Conservation (phyloP, 2,329 filamentous ascomycete species). For the Podosphaera xanthii region DNA sequence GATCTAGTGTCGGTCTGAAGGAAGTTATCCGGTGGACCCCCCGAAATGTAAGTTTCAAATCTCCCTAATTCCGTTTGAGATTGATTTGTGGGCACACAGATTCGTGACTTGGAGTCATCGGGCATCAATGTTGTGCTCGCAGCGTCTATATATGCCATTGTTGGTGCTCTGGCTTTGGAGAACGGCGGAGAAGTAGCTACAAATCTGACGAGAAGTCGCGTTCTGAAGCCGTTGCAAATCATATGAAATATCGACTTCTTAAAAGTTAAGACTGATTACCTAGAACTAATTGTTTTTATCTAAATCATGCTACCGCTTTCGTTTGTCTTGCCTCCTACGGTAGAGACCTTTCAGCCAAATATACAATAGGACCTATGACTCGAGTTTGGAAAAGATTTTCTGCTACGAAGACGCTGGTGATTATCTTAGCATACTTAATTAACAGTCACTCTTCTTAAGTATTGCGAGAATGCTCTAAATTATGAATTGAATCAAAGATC, state of each 20-base stretch:
- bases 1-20: slow-evolving; percentile 43
- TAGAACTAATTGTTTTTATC: neutral
- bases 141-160: slow-evolving; percentile 59
- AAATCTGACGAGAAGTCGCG: slow-evolving; percentile 47
- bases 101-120: slow-evolving; percentile 44
- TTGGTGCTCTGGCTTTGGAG: slow-evolving; percentile 78
- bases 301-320: no score
- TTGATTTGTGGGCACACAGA: slow-evolving; percentile 18
- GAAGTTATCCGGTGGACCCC: slow-evolving; percentile 78
- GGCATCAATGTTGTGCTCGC: slow-evolving; percentile 55
- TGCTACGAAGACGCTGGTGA: no score
- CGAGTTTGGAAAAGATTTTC: no score
- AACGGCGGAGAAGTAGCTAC: slow-evolving; percentile 60
- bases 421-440: no score
- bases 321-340: no score
- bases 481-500: no score
- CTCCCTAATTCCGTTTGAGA: neutral
- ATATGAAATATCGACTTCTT: slow-evolving; percentile 5
- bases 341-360: no score
- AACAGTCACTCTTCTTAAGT: no score
- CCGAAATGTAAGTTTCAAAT: slow-evolving; percentile 32
- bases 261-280: no score
- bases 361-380: no score
- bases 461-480: no score
- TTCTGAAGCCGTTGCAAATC: slow-evolving; percentile 16